Conservation (phyloP, 2,329 filamentous ascomycete species). For the Colletotrichum shisoi region DNA sequence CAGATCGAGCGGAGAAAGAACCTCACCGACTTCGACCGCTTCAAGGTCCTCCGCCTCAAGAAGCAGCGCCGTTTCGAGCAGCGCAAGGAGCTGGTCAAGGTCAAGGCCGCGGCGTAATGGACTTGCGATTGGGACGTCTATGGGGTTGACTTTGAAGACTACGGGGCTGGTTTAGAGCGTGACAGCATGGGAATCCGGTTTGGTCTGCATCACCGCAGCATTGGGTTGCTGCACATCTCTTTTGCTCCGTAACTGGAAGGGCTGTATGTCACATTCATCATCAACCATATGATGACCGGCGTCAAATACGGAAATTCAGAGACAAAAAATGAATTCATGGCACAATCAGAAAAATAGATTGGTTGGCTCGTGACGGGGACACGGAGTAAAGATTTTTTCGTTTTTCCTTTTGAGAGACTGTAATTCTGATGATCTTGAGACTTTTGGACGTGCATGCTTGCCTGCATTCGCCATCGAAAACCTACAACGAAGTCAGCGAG, state of each 20-base stretch:
- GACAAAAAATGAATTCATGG: conserved; percentile 51
- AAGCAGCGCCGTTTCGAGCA: conserved; percentile 99
- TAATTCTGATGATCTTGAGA: conserved; percentile 26
- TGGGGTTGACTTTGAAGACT: conserved; percentile 39
- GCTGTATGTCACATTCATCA: conserved; percentile 71
- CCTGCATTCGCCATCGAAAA: background rate
- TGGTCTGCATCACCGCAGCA: conserved; percentile 58
- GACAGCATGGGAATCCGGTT: conserved; percentile 48
- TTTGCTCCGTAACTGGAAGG: conserved; percentile 64
- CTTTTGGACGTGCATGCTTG: conserved; percentile 11
- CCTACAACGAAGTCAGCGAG: background rate
- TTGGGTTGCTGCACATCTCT: conserved; percentile 67
- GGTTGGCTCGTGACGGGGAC: conserved; percentile 39
- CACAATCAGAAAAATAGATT: conserved; percentile 41
- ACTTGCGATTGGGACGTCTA: conserved; percentile 37
- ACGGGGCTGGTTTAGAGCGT: conserved; percentile 41
- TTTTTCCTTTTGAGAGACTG: conserved; percentile 27
- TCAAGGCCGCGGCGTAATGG: conserved; percentile 80
- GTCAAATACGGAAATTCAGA: conserved; percentile 71
- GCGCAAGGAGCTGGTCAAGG: conserved; percentile 93
- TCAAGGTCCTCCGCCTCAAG: conserved; percentile 99
- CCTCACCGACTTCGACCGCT: conserved; percentile 98
- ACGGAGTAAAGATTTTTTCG: conserved; percentile 39
- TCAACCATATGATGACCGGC: conserved; percentile 64
- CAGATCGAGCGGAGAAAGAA: conserved; percentile 86